These are phyloP conservation scores for Lactifluus hygrophoroides DNA, from an alignment of 768 basidiomycete genomes.

Conservation along the genomic window DNA sequence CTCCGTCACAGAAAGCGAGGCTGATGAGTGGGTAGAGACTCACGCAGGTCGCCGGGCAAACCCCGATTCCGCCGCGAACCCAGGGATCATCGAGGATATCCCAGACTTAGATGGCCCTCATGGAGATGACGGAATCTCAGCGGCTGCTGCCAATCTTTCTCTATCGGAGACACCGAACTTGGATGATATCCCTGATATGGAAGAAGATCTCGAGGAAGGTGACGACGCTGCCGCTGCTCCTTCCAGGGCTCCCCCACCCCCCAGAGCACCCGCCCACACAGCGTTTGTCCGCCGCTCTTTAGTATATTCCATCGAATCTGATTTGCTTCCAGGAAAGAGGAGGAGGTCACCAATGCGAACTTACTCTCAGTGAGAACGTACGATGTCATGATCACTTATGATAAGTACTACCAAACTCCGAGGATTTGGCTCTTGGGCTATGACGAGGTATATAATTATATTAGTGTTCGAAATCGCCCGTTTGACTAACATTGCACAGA, in stretches of 20 bases:
- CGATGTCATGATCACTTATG: slow-evolving; percentile 99
- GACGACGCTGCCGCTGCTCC: slow-evolving; percentile 79
- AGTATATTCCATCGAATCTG: not conserved
- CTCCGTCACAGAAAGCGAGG: slow-evolving; percentile 42
- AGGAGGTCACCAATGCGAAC: slow-evolving; percentile 67
- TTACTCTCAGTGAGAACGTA: slow-evolving; percentile 94
- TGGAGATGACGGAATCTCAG: slow-evolving; percentile 27
- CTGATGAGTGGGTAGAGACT: slow-evolving; percentile 98
- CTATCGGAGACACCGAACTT: slow-evolving; percentile 70
- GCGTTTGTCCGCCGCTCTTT: slow-evolving; percentile 35
- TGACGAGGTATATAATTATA: slow-evolving; percentile 61
- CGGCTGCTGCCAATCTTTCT: slow-evolving; percentile 25
- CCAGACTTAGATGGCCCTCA: slow-evolving; percentile 69
- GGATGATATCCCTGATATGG: slow-evolving; percentile 99
- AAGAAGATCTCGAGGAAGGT: slow-evolving; percentile 81
- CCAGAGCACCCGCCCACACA: slow-evolving; percentile 35
- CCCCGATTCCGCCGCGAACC: slow-evolving; percentile 45
- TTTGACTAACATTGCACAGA: slow-evolving; percentile 36
- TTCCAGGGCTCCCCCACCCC: slow-evolving; percentile 30
- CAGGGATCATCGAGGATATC: slow-evolving; percentile 73
- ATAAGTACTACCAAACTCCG: slow-evolving; percentile 99
- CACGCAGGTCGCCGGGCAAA: slow-evolving; percentile 69
- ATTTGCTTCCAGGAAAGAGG: slow-evolving; percentile 34
- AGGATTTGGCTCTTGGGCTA: slow-evolving; percentile 97
- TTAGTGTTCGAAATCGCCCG: not conserved